Evolutionary conservation across 2,329 filamentous ascomycete genomes (phyloP), one percentile per base, ranked within the genome.

Genomic region (Pestalotiopsis sp.): DNA sequence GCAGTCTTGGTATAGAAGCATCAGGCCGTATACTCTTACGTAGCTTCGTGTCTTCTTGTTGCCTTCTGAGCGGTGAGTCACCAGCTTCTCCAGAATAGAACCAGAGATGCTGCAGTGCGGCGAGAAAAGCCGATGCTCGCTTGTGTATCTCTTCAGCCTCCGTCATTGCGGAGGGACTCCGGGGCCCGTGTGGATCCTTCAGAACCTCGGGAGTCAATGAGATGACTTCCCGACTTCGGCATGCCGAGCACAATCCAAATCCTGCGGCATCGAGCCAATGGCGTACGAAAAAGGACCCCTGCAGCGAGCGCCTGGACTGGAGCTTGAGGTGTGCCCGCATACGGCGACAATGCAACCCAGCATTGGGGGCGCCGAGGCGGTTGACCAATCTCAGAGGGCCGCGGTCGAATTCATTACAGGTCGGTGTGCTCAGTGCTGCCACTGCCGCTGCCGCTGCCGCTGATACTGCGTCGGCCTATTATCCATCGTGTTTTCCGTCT

Each of bases 401-500:
- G 17, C 14, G 20, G 45, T 52, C 17, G 45, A 9, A 23, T n/a
- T 23, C 17, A 52, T 52, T 52, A 17, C 17, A 27, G 36, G 59
- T 62, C 59, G 59, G 59, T 62, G 59, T 62, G 59, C n/a, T n/a
- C n/a, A n/a, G n/a, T n/a, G n/a, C 17, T 23, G 23, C 23, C 58
- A 4, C 20, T 62, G 59, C 59, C 14, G 59, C 38, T 36, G 27
- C 27, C 38, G 59, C 59, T 13, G n/a, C 20, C 25, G 23, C 20
- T 12, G 27, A 27, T 36, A 2, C 31, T 36, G 31, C 31, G 1
- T 36, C 31, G 31, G 31, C 31, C 31, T 36, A 36, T 36, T 36
- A 36, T 36, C 31, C 2, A 36, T 7, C 31, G 9, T 36, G 31
- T 36, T 36, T 36, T 9, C 31, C 31, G 31, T 36, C 31, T 36